Conservation (phyloP, 1,284 basidiomycete genomes). For the Fomitopsis betulina region DNA sequence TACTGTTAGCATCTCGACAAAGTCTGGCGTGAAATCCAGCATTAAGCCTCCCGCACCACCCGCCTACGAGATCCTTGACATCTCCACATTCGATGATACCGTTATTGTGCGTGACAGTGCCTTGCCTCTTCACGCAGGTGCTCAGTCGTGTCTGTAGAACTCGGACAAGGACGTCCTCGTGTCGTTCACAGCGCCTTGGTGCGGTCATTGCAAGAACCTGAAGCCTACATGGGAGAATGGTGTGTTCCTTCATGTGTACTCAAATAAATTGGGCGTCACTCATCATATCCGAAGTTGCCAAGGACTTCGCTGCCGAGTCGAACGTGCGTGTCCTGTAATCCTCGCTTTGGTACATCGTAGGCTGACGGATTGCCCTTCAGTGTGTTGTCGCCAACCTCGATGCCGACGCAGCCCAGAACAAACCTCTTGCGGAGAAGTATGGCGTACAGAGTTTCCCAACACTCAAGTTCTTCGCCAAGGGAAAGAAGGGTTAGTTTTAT, state of each 20-base stretch:
- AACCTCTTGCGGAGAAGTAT: slow-evolving; percentile 70
- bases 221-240: slow-evolving; percentile 85
- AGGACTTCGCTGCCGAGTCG: slow-evolving; percentile 73
- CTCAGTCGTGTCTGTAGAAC: slow-evolving; percentile 41
- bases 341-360: not conserved
- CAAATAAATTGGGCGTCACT: not conserved
- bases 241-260: slow-evolving; percentile 13
- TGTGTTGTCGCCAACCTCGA: slow-evolving; percentile 90
- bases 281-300: slow-evolving; percentile 48
- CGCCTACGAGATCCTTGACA: slow-evolving; percentile 65
- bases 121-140: slow-evolving; percentile 3
- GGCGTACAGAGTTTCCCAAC: slow-evolving; percentile 82
- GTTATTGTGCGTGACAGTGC: slow-evolving; percentile 43
- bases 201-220: slow-evolving; percentile 83
- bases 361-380: slow-evolving; percentile 29
- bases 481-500: slow-evolving; percentile 22
- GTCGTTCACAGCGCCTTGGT: slow-evolving; percentile 88
- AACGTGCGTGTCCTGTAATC: slow-evolving; percentile 43
- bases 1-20: slow-evolving; percentile 56
- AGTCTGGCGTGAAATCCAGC: slow-evolving; percentile 79
- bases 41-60: slow-evolving; percentile 84
- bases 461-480: slow-evolving; percentile 92
- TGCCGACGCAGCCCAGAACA: slow-evolving; percentile 82
- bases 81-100: slow-evolving; percentile 71
- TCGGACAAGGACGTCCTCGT: slow-evolving; percentile 83